Percentiles rank a stretch among this genome's conserved stretches.
Conservation (phyloP, 805 yeast species). For the Barnettozyma botsteinii region DNA sequence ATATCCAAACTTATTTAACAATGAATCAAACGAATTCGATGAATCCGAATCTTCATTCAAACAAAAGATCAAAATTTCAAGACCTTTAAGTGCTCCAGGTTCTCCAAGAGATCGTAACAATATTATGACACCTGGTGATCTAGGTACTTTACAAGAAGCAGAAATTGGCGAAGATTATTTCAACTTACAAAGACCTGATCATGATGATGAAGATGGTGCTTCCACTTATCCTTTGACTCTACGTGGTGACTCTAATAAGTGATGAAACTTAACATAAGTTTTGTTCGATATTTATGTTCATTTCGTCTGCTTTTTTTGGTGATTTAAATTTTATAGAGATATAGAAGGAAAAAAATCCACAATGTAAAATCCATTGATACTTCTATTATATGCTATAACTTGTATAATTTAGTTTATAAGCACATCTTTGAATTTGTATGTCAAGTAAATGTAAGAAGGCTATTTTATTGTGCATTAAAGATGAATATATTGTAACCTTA, state of each 20-base stretch:
- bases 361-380: too few relatives aligned
- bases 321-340: too few relatives aligned
- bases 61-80: constrained; percentile 62
- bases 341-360: too few relatives aligned
- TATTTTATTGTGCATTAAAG: too few relatives aligned
- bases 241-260: constrained; percentile 40
- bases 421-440: too few relatives aligned
- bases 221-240: constrained; percentile 40
- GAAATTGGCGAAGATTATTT: constrained; percentile 78
- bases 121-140: constrained; percentile 95
- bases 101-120: constrained; percentile 78
- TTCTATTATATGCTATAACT: too few relatives aligned
- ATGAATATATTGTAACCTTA: too few relatives aligned
- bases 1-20: constrained; percentile 73
- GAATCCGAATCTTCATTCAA: constrained; percentile 28
- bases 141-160: constrained; percentile 93
- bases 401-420: too few relatives aligned
- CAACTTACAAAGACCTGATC: constrained; percentile 38
- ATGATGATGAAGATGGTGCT: constrained; percentile 37
- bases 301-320: too few relatives aligned
- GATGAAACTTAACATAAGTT: not conserved
- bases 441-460: too few relatives aligned
- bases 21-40: constrained; percentile 25
- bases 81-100: constrained; percentile 96
- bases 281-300: not conserved